A percentile compares a stretch with the other conserved stretches of the same genome.
Conservation (phyloP, 208 protist species). For the Leishmania gerbilli region DNA sequence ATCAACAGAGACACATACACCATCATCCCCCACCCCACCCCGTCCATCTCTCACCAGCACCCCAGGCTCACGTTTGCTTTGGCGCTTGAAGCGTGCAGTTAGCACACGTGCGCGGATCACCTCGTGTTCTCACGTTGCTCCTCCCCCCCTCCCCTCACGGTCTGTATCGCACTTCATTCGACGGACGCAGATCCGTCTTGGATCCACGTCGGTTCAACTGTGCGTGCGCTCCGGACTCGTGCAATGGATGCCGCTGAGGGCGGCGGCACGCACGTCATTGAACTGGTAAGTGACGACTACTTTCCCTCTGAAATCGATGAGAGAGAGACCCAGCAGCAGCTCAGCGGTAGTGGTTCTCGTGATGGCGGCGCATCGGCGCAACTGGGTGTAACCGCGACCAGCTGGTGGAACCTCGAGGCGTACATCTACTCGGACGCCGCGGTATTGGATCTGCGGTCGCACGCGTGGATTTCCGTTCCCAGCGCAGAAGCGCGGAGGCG, state of each 20-base stretch:
- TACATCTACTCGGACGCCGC: slow-evolving; percentile 17
- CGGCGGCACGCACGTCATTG: neutral
- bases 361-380: neutral
- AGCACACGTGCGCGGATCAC: neutral
- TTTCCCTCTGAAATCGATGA: slow-evolving; percentile 6
- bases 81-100: neutral
- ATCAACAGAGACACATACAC: neutral
- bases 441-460: neutral
- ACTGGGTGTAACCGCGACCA: neutral
- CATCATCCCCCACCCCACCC: neutral
- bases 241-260: neutral
- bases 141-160: neutral
- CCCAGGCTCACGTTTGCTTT: neutral
- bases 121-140: neutral
- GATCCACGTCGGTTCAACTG: neutral
- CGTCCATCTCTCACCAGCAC: neutral
- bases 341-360: neutral
- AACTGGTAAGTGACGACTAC: slow-evolving; percentile 11
- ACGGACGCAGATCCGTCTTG: neutral
- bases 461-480: neutral
- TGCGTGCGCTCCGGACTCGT: neutral
- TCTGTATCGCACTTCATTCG: no score
- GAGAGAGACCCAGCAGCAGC: neutral
- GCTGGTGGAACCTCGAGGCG: slow-evolving; percentile 5
- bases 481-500: neutral